Base-by-base conservation (phyloP, 129 eudicot species). In the Gnaphalium uliginosum region DNA sequence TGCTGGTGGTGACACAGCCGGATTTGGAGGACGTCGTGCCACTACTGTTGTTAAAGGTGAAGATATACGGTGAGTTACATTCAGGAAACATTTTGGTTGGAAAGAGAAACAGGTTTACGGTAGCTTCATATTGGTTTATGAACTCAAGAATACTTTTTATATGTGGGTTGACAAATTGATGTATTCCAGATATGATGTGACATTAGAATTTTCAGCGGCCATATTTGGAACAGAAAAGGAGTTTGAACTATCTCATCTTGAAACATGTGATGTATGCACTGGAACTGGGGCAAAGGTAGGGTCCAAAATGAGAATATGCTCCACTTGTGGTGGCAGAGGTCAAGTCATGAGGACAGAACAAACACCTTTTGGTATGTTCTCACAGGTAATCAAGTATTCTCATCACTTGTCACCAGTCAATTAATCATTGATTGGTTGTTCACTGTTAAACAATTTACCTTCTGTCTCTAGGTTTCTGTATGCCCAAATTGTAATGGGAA, bases 271-370 rank as follows among this genome's bases (percentile, higher is more conserved):
- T 35, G 86, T 69, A 65, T 94, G 99, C 74, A 76, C 87, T 43
- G 99, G 99, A 19, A 91, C 89, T 50, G 99, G 99, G 70, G 99
- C 99, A 69, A 94, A 91, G 81, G 69, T 84, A 21, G 99, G 99
- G 66, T 87, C 99, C 64, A 94, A 91, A 79, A 91, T 89, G 97
- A 86, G 96, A 82, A 87, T 94, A 77, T 94, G 97, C 85, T 94
- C 97, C 56, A 89, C 99, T 0, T 94, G 99, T 70, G 99, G 99
- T 39, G 99, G 99, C 41, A 85, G 97, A 82, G 99, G 99, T 85
- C 99, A 94, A 83, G 99, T 94, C 69, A 90, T 94, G 99, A 86
- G 99, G 74, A 94, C 99, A 43, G 99, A 94, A 79, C 99, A 91
- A 87, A 94, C 99, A 26, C 99, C 99, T 68, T 94, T 94, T 80